Percentiles rank a stretch among this genome's conserved stretches.
These are phyloP conservation scores for Penicillium maclennaniae DNA, from an alignment of 495 filamentous ascomycete genomes.

Conservation along the genomic window DNA sequence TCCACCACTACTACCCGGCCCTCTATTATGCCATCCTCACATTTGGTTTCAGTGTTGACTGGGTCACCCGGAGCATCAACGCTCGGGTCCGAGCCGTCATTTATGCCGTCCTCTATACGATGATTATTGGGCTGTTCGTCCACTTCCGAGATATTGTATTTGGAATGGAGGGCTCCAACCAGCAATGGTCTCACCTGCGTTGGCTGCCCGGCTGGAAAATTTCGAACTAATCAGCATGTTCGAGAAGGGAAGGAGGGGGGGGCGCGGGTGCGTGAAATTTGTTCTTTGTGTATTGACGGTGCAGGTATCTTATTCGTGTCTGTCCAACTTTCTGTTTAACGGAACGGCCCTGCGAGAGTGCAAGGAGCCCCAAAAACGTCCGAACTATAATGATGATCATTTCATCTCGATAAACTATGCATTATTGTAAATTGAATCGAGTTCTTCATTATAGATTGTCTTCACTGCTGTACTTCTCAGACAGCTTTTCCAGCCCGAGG, in stretches of 20 bases:
- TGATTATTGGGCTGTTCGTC: constrained; percentile 74
- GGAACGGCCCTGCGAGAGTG: background rate
- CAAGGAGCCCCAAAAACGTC: background rate
- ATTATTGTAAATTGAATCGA: background rate
- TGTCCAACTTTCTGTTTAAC: background rate
- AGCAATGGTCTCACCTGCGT: constrained; percentile 86
- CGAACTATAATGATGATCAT: background rate
- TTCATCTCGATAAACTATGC: background rate
- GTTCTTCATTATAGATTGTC: background rate
- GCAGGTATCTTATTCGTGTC: background rate
- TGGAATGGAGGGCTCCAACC: constrained; percentile 83
- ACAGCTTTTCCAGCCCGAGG: background rate
- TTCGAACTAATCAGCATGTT: constrained; percentile 29
- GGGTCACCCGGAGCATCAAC: constrained; percentile 61
- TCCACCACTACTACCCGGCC: constrained; percentile 99
- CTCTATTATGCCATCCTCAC: constrained; percentile 93
- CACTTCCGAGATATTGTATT: constrained; percentile 94
- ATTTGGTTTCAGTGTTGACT: constrained; percentile 86
- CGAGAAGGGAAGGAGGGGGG: background rate
- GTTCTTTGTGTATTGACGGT: background rate
- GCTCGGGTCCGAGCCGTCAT: constrained; percentile 55
- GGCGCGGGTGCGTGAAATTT: background rate
- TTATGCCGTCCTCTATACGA: constrained; percentile 67
- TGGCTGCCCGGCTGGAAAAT: constrained; percentile 69
- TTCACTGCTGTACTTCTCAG: background rate